Conservation (phyloP, 2,329 filamentous ascomycete species). For the Cladorrhinum sp. region DNA sequence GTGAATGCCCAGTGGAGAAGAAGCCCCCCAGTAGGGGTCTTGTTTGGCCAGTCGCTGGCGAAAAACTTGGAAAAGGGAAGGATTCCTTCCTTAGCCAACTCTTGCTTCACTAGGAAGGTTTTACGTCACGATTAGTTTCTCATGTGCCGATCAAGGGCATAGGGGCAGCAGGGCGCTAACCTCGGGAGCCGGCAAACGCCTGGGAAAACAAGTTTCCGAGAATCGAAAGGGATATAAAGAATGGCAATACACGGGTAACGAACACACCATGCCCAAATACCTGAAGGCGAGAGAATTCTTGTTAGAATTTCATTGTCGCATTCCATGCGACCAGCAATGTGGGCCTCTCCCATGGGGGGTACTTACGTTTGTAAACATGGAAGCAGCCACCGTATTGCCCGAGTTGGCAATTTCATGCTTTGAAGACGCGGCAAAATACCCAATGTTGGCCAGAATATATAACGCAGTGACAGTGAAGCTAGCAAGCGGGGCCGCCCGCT, state of each 20-base stretch:
- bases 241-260: neutral
- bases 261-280: no score
- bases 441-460: neutral
- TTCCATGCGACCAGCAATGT: no score
- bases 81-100: neutral
- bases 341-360: no score
- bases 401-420: neutral
- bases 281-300: no score
- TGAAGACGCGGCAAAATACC: neutral
- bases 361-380: no score
- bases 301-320: no score
- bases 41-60: neutral
- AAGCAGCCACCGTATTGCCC: no score
- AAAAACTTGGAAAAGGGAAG: neutral
- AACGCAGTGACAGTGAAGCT: neutral
- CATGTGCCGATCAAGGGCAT: no score
- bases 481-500: neutral
- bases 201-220: neutral
- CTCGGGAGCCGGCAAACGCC: neutral
- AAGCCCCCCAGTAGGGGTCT: neutral
- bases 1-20: conserved; percentile 11
- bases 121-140: no score
- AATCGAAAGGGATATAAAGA: neutral
- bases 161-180: no score
- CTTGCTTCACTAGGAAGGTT: neutral